phyloP scores from a whole-genome alignment of 1,139 yeast genomes.

The Protomyces macrosporus region DNA sequence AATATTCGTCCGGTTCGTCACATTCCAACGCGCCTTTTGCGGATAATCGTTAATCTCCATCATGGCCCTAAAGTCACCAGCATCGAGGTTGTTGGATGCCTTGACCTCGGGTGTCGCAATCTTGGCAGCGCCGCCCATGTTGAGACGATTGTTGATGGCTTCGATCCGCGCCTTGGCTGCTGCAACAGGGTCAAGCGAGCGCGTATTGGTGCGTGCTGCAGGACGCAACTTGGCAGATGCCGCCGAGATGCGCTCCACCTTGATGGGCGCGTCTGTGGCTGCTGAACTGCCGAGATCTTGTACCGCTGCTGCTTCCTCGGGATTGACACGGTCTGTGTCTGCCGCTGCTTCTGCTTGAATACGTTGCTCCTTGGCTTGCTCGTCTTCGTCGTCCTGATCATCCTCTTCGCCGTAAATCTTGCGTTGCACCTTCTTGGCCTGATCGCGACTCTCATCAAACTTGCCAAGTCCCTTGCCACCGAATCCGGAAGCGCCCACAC shows the following conservation, averaged over 20 bases:
- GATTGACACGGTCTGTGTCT: constrained; percentile 16
- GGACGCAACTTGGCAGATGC: constrained; percentile 5
- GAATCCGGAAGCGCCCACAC: constrained; percentile 62
- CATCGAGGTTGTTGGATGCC: constrained; percentile 46
- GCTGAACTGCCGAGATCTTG: constrained; percentile 29
- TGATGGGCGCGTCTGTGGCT: constrained; percentile 28
- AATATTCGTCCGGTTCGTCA: constrained; percentile 63
- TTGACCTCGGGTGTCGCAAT: constrained; percentile 47
- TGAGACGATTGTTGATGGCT: constrained; percentile 29
- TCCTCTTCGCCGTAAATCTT: constrained; percentile 42
- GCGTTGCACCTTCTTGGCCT: constrained; percentile 50
- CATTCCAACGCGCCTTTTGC: constrained; percentile 71
- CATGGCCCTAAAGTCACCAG: constrained; percentile 61
- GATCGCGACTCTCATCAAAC: constrained; percentile 63
- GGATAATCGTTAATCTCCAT: constrained; percentile 82
- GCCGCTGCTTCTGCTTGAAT: constrained; percentile 33
- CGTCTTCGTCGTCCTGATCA: constrained; percentile 37
- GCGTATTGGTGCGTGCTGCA: constrained; percentile 6
- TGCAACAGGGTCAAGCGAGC: constrained; percentile 26
- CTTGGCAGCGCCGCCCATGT: constrained; percentile 41
- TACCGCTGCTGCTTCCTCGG: constrained; percentile 30
- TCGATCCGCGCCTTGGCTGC: constrained; percentile 28
- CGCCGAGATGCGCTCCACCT: constrained; percentile 29
- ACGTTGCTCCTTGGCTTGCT: constrained; percentile 33
- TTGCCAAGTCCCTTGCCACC: constrained; percentile 91